phyloP scores from a whole-genome alignment of 2,329 filamentous ascomycete genomes.

The Aspergillus niger region DNA sequence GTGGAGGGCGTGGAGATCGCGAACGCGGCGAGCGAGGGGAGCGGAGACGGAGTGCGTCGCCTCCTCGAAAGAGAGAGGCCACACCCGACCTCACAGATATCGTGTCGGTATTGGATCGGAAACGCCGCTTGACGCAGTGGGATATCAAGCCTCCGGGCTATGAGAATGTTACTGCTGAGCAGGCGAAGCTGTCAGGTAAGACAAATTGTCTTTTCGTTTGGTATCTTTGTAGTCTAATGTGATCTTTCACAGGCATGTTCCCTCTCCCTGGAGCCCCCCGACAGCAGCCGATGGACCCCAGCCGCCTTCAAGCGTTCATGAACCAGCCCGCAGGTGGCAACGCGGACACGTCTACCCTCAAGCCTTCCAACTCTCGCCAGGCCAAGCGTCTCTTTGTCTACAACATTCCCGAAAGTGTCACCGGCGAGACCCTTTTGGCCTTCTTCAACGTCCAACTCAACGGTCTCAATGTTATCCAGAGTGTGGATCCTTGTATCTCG shows the following conservation, averaged over 20 bases:
- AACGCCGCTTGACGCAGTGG: constrained; percentile 95
- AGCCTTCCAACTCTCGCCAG: constrained; percentile 90
- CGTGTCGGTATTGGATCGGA: constrained; percentile 78
- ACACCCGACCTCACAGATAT: constrained; percentile 92
- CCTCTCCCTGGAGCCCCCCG: constrained; percentile 92
- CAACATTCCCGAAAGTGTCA: constrained; percentile 73
- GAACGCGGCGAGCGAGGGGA: constrained; percentile 48
- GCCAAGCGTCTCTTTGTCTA: constrained; percentile 87
- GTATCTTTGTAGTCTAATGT: not conserved
- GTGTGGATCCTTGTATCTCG: constrained; percentile 78
- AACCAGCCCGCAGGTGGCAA: constrained; percentile 76
- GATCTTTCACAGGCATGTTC: constrained; percentile 72
- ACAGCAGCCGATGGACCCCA: constrained; percentile 93
- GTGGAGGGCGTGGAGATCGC: not conserved
- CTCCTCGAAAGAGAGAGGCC: constrained; percentile 87
- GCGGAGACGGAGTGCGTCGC: constrained; percentile 68
- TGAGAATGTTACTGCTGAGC: constrained; percentile 96
- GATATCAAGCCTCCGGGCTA: constrained; percentile 99
- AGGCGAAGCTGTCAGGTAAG: constrained; percentile 85
- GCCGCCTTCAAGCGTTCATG: constrained; percentile 92
- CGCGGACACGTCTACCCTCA: constrained; percentile 74
- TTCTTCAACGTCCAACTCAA: constrained; percentile 98
- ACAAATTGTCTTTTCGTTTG: not conserved
- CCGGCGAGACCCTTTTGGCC: constrained; percentile 71
- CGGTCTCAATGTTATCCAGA: constrained; percentile 87